Evolutionary conservation across 2,329 filamentous ascomycete species (phyloP).

Genomic region (Cladophialophora exuberans): DNA sequence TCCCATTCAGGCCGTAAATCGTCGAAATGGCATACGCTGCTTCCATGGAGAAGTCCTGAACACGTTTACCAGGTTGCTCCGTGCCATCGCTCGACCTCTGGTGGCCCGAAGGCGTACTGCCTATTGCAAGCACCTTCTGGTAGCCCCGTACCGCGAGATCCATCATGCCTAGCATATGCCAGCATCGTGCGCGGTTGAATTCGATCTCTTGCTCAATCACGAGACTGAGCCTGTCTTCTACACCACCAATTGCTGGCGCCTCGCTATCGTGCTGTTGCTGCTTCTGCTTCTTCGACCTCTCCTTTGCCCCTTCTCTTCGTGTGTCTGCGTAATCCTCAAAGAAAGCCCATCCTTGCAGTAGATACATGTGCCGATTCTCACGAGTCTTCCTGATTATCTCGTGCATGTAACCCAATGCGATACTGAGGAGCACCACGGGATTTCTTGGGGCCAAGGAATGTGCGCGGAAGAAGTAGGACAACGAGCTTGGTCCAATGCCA

Average conservation of each 20-base stretch:
- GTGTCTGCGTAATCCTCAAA: constrained; percentile 72
- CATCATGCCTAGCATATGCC: constrained; percentile 73
- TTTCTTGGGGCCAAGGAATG: constrained; percentile 42
- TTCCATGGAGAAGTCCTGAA: constrained; percentile 68
- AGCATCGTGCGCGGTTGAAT: constrained; percentile 77
- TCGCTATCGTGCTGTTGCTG: not conserved
- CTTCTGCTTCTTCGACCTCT: not conserved
- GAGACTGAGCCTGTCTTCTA: no score
- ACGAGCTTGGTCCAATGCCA: constrained; percentile 77
- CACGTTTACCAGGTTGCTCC: no score
- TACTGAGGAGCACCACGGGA: constrained; percentile 75
- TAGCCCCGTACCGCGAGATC: constrained; percentile 77
- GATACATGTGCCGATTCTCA: constrained; percentile 85
- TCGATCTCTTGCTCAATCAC: constrained; percentile 65
- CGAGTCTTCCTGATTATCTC: constrained; percentile 86
- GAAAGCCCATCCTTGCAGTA: constrained; percentile 83
- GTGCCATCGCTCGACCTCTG: no score
- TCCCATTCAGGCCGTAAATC: constrained; percentile 67
- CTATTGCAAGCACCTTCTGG: constrained; percentile 55
- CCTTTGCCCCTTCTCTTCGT: constrained; percentile 40
- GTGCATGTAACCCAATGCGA: constrained; percentile 84
- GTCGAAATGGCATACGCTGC: constrained; percentile 75
- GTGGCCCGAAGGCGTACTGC: not conserved
- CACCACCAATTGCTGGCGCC: not conserved
- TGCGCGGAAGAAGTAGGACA: constrained; percentile 85